A percentile compares a stretch with the other conserved stretches of the same genome.
These are phyloP conservation scores for Alternaria metachromatica DNA, from an alignment of 2,329 filamentous ascomycete genomes.

Conservation along the genomic window DNA sequence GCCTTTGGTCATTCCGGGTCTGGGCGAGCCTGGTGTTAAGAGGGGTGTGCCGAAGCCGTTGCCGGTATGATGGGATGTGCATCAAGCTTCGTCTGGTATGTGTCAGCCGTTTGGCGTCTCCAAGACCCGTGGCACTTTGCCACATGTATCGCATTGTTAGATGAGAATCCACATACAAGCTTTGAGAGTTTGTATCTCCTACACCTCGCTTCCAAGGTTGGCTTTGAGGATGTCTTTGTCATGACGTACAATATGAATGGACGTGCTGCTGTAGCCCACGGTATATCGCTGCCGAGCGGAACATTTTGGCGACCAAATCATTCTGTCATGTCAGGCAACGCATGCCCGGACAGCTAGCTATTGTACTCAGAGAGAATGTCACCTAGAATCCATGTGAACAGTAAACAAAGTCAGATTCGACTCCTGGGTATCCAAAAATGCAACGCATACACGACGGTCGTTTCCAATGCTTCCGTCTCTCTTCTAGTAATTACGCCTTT, in stretches of 20 bases:
- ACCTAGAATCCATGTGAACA: neutral
- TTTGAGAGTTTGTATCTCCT: neutral
- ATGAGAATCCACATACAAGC: neutral
- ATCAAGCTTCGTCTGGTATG: neutral
- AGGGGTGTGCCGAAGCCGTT: constrained; percentile 13
- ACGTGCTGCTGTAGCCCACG: neutral
- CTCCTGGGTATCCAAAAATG: neutral
- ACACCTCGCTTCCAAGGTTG: neutral
- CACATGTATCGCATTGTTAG: neutral
- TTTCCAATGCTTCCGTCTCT: neutral
- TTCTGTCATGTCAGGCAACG: neutral
- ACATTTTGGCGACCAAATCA: neutral
- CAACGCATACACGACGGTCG: neutral
- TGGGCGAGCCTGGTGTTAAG: constrained; percentile 14
- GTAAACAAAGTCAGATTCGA: neutral
- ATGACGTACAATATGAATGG: neutral
- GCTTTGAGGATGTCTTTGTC: neutral
- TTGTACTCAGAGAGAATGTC: neutral
- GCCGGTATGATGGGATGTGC: neutral
- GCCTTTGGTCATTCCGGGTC: constrained; percentile 8
- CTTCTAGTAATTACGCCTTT: neutral
- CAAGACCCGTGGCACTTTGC: neutral
- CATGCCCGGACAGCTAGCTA: neutral
- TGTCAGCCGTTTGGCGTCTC: neutral
- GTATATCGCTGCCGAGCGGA: neutral